phyloP scores from a whole-genome alignment of 2,329 filamentous ascomycete species.

The Fusarium sp. region DNA sequence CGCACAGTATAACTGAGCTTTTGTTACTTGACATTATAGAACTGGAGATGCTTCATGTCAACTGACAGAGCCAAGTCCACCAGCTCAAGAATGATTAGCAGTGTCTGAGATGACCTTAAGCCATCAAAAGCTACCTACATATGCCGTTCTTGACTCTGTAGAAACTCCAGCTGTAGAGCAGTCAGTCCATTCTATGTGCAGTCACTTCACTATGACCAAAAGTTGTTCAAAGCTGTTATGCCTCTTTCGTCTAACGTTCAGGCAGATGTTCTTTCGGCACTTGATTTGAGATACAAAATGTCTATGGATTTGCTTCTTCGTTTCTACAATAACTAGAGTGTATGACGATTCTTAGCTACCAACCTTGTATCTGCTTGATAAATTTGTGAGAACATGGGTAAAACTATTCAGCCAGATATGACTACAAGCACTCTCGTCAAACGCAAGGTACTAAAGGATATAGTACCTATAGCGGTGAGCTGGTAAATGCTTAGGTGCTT shows the following conservation, averaged over 20 bases:
- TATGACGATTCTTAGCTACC: not conserved
- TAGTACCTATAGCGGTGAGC: not conserved
- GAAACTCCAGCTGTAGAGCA: not conserved
- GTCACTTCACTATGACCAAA: not conserved
- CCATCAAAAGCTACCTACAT: no score
- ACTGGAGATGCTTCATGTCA: not conserved
- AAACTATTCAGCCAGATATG: not conserved
- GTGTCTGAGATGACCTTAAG: not conserved
- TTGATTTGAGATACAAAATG: not conserved
- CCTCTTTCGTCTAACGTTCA: not conserved
- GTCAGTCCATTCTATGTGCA: not conserved
- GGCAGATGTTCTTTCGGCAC: not conserved
- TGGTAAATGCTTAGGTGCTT: not conserved
- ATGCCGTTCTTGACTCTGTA: not conserved
- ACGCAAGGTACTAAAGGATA: not conserved
- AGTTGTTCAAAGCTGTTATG: not conserved
- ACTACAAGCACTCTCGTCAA: not conserved
- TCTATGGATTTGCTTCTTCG: not conserved
- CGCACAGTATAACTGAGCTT: not conserved
- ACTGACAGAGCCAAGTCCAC: no score
- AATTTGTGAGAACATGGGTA: not conserved
- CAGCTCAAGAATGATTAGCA: not conserved
- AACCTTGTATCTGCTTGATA: not conserved
- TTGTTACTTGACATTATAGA: not conserved
- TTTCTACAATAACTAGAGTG: not conserved